Evolutionary conservation across 257 asterid species (phyloP).

Genomic region (Sherardia arvensis): DNA sequence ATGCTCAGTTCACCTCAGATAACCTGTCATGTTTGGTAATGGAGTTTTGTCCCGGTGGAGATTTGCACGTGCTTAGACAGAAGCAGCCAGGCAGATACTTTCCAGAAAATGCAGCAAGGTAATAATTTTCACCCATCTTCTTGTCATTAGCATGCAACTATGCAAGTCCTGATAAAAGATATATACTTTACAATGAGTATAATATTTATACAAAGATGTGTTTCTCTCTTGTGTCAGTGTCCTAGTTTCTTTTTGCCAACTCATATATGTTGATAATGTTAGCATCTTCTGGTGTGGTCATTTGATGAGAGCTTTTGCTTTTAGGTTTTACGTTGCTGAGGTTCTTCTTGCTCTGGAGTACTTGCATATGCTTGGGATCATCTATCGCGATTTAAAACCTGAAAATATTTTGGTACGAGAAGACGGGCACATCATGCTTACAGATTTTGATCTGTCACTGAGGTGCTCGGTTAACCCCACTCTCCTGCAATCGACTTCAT

Average conservation of each 20-base stretch:
- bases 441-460: slow-evolving; percentile 82
- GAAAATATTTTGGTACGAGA: slow-evolving; percentile 86
- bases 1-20: slow-evolving; percentile 78
- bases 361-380: slow-evolving; percentile 89
- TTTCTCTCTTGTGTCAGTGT: not conserved
- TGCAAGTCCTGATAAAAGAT: not conserved
- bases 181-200: not conserved
- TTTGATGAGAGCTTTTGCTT: not conserved
- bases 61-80: slow-evolving; percentile 83
- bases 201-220: too few relatives aligned
- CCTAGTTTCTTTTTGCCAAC: not conserved
- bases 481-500: slow-evolving; percentile 43
- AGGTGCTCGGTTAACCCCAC: slow-evolving; percentile 84
- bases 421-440: slow-evolving; percentile 91
- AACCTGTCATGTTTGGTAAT: slow-evolving; percentile 76
- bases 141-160: not conserved
- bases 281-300: not conserved
- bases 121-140: not conserved
- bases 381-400: slow-evolving; percentile 86
- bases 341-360: slow-evolving; percentile 90
- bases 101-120: slow-evolving; percentile 91
- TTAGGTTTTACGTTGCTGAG: slow-evolving; percentile 87
- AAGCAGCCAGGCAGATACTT: slow-evolving; percentile 68
- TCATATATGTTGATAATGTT: not conserved
- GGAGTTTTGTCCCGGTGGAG: slow-evolving; percentile 99